Evolutionary conservation across 371 early-diverging fungal species (phyloP).

Genomic region (Lichtheimia hyalospora): DNA sequence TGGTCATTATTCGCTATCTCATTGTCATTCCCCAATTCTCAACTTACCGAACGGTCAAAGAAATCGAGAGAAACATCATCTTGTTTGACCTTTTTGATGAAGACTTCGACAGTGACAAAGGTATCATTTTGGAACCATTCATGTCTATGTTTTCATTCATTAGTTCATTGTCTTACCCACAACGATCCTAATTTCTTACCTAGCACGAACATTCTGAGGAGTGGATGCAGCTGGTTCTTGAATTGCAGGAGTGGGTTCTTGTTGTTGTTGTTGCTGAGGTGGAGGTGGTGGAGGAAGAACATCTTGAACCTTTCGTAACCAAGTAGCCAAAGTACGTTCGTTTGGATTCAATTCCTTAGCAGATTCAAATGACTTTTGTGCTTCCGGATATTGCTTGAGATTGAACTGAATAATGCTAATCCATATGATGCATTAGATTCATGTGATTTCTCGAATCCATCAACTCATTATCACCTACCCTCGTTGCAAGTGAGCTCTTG

Average conservation of each 20-base stretch:
- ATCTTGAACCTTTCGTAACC: conserved; percentile 56
- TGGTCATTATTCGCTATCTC: not conserved
- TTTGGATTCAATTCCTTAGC: conserved; percentile 53
- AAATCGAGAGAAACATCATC: conserved; percentile 71
- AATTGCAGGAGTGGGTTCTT: not conserved
- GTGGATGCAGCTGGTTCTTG: not conserved
- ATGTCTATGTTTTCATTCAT: conserved; percentile 56
- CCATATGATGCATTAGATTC: not conserved
- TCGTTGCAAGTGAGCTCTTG: conserved; percentile 63
- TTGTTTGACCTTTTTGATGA: conserved; percentile 82
- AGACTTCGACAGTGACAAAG: conserved; percentile 83
- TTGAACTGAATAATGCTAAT: conserved; percentile 57
- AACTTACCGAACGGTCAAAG: conserved; percentile 51
- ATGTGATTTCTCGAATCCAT: no score
- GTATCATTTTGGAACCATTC: conserved; percentile 97
- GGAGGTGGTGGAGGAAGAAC: conserved; percentile 26
- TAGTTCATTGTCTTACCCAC: not conserved
- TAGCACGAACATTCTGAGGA: conserved; percentile 14
- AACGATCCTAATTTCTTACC: conserved; percentile 1
- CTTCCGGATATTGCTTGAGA: conserved; percentile 48
- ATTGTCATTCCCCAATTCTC: not conserved
- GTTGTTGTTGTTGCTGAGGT: not conserved
- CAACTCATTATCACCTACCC: conserved; percentile 40
- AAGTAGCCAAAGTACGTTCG: conserved; percentile 55
- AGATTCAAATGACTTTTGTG: conserved; percentile 52